Base-by-base conservation (phyloP, 495 filamentous ascomycete genomes). In the Elasticomyces elasticus region DNA sequence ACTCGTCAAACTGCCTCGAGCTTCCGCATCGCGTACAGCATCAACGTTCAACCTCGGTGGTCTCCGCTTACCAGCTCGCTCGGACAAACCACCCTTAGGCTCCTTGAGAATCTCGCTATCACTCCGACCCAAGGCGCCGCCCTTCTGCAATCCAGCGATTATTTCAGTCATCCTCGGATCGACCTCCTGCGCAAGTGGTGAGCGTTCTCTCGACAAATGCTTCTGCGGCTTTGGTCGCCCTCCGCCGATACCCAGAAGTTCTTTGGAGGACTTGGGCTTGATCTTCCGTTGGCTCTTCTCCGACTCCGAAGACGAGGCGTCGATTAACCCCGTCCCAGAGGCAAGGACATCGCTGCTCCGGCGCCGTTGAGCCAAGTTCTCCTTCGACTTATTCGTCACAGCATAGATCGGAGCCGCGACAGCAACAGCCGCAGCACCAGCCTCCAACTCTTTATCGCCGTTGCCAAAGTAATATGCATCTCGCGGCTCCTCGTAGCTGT, bases 1-100 rank as follows among this genome's bases (percentile, higher is more conserved):
- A 68, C 89, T 95, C 5, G 92, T 95, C 58, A 94, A 71, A 63
- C 89, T 95, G 9, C 87, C 89, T 58, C 89, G 79, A 11, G 83
- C 76, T 61, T 92, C 86, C 20, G 88, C 86, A 54, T 85, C 81
- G 38, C 79, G 76, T 12, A 91, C 81, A 11, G 85, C 85, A 65
- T 85, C 81, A 35, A 95, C 79, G 62, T 97, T 80, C 25, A 95
- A 68, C 1, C 79, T 77, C 25, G 87, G 84, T 41, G 87, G 89
- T 63, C 85, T 74, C 50, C 79, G 77, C 45, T 76, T 73, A 30
- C 66, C 69, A 10, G 60, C 64, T 26, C 63, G 69, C 12, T 71
- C 72, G 33, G 59, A 66, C 44, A 72, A 31, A 19, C 60, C 55
- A 5, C 41, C 48, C 30, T 53, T 54, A 9, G 54, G 55, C 7